Conservation (phyloP, 805 yeast genomes). For the Lipomyces mesembrius region DNA sequence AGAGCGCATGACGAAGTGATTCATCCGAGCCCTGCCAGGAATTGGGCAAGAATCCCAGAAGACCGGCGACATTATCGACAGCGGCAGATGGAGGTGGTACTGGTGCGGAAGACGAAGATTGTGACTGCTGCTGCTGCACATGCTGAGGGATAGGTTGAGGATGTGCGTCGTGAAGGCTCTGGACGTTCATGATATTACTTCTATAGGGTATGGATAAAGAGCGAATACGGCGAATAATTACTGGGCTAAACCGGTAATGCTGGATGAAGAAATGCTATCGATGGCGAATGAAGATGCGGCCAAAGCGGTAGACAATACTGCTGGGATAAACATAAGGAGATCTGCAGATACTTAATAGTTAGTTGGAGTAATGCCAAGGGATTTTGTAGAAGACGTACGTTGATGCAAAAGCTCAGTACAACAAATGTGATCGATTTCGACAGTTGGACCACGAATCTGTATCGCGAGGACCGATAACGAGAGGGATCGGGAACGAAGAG, state of each 20-base stretch:
- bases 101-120: conserved; percentile 6
- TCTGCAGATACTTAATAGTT: background rate
- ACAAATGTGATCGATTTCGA: background rate
- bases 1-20: conserved; percentile 34
- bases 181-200: conserved; percentile 16
- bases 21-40: conserved; percentile 38
- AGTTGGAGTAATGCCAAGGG: background rate
- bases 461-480: background rate
- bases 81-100: conserved; percentile 12
- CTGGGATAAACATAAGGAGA: background rate
- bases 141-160: conserved; percentile 2
- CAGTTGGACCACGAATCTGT: background rate
- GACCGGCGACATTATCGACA: conserved; percentile 14
- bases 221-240: background rate
- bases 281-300: background rate
- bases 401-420: background rate
- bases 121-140: background rate
- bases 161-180: conserved; percentile 18
- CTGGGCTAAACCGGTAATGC: conserved; percentile 6
- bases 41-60: conserved; percentile 29
- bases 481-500: background rate
- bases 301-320: background rate
- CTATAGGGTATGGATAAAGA: conserved; percentile 2
- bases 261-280: background rate
- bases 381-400: background rate